These are phyloP conservation scores for Diaporthe ilicicola DNA, from an alignment of 2,329 filamentous ascomycete genomes.

Conservation along the genomic window DNA sequence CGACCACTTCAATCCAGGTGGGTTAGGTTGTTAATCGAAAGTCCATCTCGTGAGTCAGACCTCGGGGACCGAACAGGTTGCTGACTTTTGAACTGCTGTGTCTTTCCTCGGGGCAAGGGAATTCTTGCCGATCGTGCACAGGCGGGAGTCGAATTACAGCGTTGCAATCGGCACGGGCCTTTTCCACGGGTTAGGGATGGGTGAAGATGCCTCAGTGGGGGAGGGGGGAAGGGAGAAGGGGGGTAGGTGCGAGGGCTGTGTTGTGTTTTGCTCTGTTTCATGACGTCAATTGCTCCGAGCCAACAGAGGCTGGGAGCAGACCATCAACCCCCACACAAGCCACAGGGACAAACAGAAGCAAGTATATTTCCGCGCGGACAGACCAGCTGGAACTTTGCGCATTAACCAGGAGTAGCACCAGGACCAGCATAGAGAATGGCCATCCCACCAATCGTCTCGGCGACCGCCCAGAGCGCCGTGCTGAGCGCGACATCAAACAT, in stretches of 20 bases:
- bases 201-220: neutral
- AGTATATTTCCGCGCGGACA: neutral
- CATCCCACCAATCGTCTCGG: constrained; percentile 62
- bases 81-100: neutral
- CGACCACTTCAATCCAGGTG: neutral
- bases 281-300: neutral
- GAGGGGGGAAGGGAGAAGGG: neutral
- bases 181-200: constrained; percentile 29
- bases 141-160: constrained; percentile 34
- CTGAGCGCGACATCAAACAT: constrained; percentile 76
- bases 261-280: neutral
- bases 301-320: constrained; percentile 4
- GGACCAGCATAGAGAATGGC: constrained; percentile 43
- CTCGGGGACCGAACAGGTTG: neutral
- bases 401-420: neutral
- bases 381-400: neutral
- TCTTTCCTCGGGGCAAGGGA: constrained; percentile 24
- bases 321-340: neutral
- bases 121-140: constrained; percentile 26
- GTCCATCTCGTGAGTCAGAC: neutral
- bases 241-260: neutral
- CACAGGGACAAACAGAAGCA: neutral
- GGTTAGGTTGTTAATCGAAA: neutral
- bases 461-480: constrained; percentile 71
- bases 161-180: constrained; percentile 25